Percentiles rank a stretch among this genome's conserved stretches.
Conservation (phyloP, 208 protist genomes). For the Angomonas ambiguus region DNA sequence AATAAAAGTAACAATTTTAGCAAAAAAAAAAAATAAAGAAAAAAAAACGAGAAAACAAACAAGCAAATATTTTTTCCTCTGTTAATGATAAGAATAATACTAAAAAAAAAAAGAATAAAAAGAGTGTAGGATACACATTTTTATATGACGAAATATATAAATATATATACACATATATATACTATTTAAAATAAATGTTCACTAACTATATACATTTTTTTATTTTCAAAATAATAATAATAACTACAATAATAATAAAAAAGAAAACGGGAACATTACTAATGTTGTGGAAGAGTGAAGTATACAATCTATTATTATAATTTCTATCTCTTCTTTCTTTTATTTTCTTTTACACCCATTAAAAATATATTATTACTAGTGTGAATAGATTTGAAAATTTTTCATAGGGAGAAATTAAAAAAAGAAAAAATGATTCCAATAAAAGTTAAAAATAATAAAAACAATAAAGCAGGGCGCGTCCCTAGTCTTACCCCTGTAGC, state of each 20-base stretch:
- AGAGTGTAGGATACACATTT: no score
- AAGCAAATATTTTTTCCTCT: background rate
- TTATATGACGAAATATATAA: no score
- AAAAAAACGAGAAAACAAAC: no score
- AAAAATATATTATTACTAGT: constrained; percentile 2
- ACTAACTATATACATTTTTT: background rate
- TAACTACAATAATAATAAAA: constrained; percentile 6
- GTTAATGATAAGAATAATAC: no score
- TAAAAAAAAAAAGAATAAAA: background rate
- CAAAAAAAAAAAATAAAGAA: background rate
- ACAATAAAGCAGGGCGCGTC: background rate
- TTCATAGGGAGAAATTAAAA: constrained; percentile 1
- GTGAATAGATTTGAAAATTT: no score
- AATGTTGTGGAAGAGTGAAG: constrained; percentile 3
- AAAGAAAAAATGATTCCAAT: constrained; percentile 11
- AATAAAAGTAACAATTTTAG: constrained; percentile 3
- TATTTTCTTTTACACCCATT: constrained; percentile 15
- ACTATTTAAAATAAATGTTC: no score
- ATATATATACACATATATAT: no score
- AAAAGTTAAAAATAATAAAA: background rate
- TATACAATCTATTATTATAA: background rate
- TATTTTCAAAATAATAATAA: constrained; percentile 6
- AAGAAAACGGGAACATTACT: background rate
- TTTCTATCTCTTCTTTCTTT: background rate
- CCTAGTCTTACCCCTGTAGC: background rate